A percentile compares a stretch with the other conserved stretches of the same genome.
Evolutionary conservation across 2,329 filamentous ascomycete genomes (phyloP).

Genomic region (Orbilia quercus): DNA sequence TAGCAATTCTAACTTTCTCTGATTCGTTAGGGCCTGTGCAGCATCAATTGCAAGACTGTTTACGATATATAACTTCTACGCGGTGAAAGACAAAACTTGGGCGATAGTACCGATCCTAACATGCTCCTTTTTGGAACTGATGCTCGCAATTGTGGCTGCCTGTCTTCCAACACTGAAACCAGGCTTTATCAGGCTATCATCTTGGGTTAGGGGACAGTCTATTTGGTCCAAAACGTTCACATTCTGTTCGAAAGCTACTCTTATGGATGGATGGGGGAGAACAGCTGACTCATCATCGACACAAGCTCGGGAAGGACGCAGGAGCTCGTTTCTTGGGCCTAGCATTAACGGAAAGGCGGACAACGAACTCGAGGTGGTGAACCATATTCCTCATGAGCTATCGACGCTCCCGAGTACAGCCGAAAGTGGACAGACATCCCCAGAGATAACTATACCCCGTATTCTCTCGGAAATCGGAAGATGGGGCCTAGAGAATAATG

Average conservation of each 20-base stretch:
- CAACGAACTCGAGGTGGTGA: conserved; percentile 19
- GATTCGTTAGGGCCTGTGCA: conserved; percentile 26
- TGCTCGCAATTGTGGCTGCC: conserved; percentile 31
- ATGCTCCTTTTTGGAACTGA: conserved; percentile 37
- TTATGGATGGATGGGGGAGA: conserved; percentile 15
- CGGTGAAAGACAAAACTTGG: conserved; percentile 35
- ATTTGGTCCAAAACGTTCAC: neutral
- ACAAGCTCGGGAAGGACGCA: neutral
- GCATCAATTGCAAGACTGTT: conserved; percentile 40
- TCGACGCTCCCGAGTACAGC: conserved; percentile 31
- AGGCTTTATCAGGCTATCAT: conserved; percentile 26
- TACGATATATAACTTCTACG: conserved; percentile 43
- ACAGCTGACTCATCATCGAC: neutral
- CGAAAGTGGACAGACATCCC: conserved; percentile 2
- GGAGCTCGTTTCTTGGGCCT: neutral
- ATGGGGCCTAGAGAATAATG: conserved; percentile 43
- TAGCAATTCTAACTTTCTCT: neutral
- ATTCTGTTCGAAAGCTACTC: conserved; percentile 24
- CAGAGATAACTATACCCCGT: neutral
- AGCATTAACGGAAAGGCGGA: conserved; percentile 21
- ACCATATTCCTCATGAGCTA: conserved; percentile 1
- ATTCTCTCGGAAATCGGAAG: conserved; percentile 36
- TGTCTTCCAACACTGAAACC: conserved; percentile 43
- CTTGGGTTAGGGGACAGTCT: conserved; percentile 16
- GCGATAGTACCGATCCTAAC: conserved; percentile 47